phyloP scores from a whole-genome alignment of 345 rosid species.

The Populus ilicifolia region DNA sequence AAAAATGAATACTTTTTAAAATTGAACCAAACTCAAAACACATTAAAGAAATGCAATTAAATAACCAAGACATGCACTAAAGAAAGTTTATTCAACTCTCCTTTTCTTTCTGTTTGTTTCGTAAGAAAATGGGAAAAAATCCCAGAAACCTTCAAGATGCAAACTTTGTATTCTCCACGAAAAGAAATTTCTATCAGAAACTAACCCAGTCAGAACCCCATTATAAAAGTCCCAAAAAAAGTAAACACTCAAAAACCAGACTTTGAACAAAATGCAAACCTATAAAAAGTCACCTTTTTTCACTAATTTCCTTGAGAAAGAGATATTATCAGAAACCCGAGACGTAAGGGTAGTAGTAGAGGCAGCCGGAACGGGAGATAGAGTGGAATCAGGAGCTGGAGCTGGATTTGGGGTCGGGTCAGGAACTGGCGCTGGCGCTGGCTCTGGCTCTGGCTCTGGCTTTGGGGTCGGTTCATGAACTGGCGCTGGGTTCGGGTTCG shows the following conservation, averaged over 20 bases:
- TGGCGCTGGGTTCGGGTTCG: background rate
- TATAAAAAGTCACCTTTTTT: background rate
- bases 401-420: background rate
- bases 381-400: background rate
- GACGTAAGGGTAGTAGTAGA: background rate
- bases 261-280: background rate
- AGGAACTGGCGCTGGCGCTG: background rate
- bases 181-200: background rate
- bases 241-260: background rate
- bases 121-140: too few relatives aligned
- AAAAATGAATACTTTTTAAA: too few relatives aligned
- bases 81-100: background rate
- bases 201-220: background rate
- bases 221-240: background rate
- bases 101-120: background rate
- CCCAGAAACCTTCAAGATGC: background rate
- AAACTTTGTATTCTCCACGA: background rate
- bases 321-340: background rate
- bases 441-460: too few relatives aligned
- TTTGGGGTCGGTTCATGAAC: background rate
- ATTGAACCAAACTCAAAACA: background rate
- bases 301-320: background rate
- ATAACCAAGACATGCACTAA: background rate
- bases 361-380: too few relatives aligned
- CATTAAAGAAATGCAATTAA: too few relatives aligned